Base-by-base conservation (phyloP, 495 filamentous ascomycete species). In the Tuber brumale region DNA sequence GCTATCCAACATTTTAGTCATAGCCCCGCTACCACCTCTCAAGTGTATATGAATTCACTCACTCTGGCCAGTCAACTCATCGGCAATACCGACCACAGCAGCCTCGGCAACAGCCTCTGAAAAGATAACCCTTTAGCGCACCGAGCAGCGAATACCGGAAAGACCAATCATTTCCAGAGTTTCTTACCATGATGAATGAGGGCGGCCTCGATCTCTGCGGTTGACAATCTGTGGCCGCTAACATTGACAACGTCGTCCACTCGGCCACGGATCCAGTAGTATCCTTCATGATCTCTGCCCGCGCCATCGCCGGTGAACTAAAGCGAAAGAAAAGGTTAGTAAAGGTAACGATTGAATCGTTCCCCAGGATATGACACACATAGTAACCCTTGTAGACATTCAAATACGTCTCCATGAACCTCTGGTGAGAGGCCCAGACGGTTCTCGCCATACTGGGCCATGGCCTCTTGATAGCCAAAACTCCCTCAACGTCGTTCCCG, bases 391-490 rank as follows among this genome's bases (percentile, higher is more conserved):
- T 94, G 88, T 99, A 99, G 3, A 97, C 95, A 83, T 96, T 96
- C 79, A 99, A 85, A 85, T 99, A 99, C 39, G 96, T 97, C 74
- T 98, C 95, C 94, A 97, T 96, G 85, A 97, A 99, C 78, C 95
- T 89, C 89, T 95, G 95, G 87, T 99, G 95, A 27, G 94, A 93
- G 78, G 94, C 96, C 93, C 94, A 99, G 77, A 99, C 94, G 66
- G 95, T 99, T 76, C 95, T 92, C 71, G 95, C 94, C 94, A 99
- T 98, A 85, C 93, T 97, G 39, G 95, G 95, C 96, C 96, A 99
- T 71, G 95, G 88, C 86, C 97, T 92, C 90, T 97, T 98, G 88
- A 99, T 95, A 70, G 93, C 95, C 74, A 99, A 88, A 31, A 99
- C 95, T 85, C 95, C 95, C 86, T 99, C 95, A 72, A 99, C 95